These are phyloP conservation scores for Colletotrichum karsti DNA, from an alignment of 2,329 filamentous ascomycete genomes.

Conservation along the genomic window DNA sequence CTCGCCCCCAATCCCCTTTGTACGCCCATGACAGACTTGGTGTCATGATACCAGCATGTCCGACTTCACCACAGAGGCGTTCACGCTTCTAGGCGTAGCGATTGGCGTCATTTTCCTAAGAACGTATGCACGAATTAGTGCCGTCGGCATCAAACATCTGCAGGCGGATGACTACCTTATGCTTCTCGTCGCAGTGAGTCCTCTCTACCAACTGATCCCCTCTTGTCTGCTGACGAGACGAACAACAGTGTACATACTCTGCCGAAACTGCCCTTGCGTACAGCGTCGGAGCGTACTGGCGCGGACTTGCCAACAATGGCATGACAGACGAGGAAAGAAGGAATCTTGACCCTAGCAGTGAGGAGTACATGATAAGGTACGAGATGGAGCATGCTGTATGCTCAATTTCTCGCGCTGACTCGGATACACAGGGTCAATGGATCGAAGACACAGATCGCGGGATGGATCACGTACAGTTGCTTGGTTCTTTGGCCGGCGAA, in stretches of 20 bases:
- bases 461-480: slow-evolving; percentile 59
- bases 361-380: slow-evolving; percentile 53
- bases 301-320: slow-evolving; percentile 63
- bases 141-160: slow-evolving; percentile 58
- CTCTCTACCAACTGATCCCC: slow-evolving; percentile 1
- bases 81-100: slow-evolving; percentile 58
- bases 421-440: slow-evolving; percentile 50
- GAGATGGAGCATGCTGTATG: not conserved
- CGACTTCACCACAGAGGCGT: slow-evolving; percentile 42
- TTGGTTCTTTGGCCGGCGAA: slow-evolving; percentile 60
- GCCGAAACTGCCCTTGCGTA: slow-evolving; percentile 38
- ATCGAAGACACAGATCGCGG: slow-evolving; percentile 61
- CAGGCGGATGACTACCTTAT: slow-evolving; percentile 63
- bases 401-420: not conserved
- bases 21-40: not conserved
- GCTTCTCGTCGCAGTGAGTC: slow-evolving; percentile 32
- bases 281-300: slow-evolving; percentile 46
- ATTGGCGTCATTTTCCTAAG: slow-evolving; percentile 59
- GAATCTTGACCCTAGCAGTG: slow-evolving; percentile 49
- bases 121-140: slow-evolving; percentile 55
- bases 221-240: not conserved
- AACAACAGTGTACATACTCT: slow-evolving; percentile 8
- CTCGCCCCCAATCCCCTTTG: not conserved
- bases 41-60: slow-evolving; percentile 16
- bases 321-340: slow-evolving; percentile 62